phyloP scores from a whole-genome alignment of 192 early-diverging fungal species.

The Entomortierella chlamydospora region DNA sequence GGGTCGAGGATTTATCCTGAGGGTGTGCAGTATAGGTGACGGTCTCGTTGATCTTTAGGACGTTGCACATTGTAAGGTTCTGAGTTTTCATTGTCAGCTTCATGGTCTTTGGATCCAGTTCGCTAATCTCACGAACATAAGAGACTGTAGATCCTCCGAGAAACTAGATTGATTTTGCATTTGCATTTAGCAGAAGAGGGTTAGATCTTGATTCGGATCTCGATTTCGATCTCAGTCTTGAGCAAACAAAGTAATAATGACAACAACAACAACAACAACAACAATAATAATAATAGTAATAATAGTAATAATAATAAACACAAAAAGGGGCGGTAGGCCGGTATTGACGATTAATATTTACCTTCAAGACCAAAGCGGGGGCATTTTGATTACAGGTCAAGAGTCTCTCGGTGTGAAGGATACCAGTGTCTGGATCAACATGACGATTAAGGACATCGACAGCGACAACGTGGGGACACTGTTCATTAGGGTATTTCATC shows the following conservation, averaged over 20 bases:
- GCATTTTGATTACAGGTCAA: conserved; percentile 88
- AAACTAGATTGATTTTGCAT: conserved; percentile 44
- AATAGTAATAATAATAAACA: background rate
- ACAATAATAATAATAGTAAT: background rate
- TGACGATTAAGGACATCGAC: conserved; percentile 89
- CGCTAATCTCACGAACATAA: conserved; percentile 92
- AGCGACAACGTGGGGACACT: conserved; percentile 89
- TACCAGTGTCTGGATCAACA: conserved; percentile 84
- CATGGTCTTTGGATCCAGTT: conserved; percentile 82
- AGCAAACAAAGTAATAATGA: background rate
- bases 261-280: background rate
- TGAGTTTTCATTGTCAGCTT: conserved; percentile 81
- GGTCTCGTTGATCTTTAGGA: conserved; percentile 89
- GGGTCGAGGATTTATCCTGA: conserved; percentile 62
- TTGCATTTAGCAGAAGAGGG: too few species aligned
- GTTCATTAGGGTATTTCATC: conserved; percentile 98
- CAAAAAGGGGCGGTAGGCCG: too few species aligned
- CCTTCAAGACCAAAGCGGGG: conserved; percentile 77
- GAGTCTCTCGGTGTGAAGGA: conserved; percentile 92
- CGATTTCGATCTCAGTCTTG: background rate
- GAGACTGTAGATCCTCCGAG: conserved; percentile 75
- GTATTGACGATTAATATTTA: conserved; percentile 23
- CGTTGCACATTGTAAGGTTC: conserved; percentile 88
- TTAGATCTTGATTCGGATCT: background rate
- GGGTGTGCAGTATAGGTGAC: conserved; percentile 81